Base-by-base conservation (phyloP, 176 grass and related monocot genomes). In the Oryza meyeriana region DNA sequence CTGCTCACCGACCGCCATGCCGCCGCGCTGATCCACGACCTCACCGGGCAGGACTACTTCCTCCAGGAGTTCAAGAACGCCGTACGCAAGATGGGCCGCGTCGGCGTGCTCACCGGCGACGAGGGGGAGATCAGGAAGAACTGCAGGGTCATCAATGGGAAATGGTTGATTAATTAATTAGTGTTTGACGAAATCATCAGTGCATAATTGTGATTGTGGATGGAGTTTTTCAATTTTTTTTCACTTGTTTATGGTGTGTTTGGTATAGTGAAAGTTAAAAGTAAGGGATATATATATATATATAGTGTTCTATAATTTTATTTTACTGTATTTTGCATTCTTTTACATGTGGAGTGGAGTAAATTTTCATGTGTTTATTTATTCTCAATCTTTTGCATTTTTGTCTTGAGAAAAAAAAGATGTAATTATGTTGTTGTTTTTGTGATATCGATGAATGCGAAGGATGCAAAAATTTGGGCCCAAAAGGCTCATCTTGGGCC, bases 41-140 rank as follows among this genome's bases (percentile, higher is more conserved):
- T 85, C 35, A 85, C 83, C 11, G 50, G 9, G 14, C 11, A 29
- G 44, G 75, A 18, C 0, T 22, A 77, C 75, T 90, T 88, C 83
- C 55, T 94, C 31, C 0, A 69, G 9, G 85, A 87, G 62, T 94
- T 94, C 66, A 47, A 35, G 57, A 78, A 88, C 71, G 77, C 91
- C 35, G 36, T 90, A 0, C 86, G 79, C 25, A 94, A 82, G 85
- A 88, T 94, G 92, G 92, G 92, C 0, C 64, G n/a, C 20, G 57
- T 94, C 16, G 71, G 58, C 5, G 85, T 87, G 68, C 88, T 76
- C 58, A 77, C 83, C 1, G 92, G 88, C 4, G n/a, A 10, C 0
- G 26, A 30, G 0, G 88, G 88, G 1, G 58, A 82, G 90, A 83
- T 94, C 32, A 78, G 89, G 36, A 77, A 55, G 16, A 82, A 81